These are phyloP conservation scores for Rubia peregrina DNA, from an alignment of 305 asterid species.

Conservation along the genomic window DNA sequence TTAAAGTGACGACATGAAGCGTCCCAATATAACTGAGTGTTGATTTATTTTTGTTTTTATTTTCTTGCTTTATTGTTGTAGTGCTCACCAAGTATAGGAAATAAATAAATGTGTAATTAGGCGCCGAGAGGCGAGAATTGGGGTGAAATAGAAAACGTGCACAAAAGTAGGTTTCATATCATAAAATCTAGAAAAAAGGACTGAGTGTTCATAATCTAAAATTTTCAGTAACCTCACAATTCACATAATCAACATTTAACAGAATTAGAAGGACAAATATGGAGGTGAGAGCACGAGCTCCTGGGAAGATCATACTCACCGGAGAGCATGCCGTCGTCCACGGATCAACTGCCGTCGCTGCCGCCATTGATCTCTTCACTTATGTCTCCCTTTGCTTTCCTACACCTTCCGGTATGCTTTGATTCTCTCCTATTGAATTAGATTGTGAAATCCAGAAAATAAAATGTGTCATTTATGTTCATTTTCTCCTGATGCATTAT, in stretches of 20 bases:
- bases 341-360: slow-evolving; percentile 94
- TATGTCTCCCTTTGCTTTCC: slow-evolving; percentile 78
- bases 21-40: too few relatives aligned
- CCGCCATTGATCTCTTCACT: slow-evolving; percentile 88
- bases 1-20: too few relatives aligned
- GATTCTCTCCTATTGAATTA: background rate
- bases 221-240: background rate
- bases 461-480: background rate
- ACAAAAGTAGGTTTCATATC: background rate
- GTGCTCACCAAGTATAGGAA: too few relatives aligned
- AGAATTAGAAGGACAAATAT: slow-evolving; percentile 18
- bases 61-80: too few relatives aligned
- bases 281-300: slow-evolving; percentile 98
- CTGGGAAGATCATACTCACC: slow-evolving; percentile 86
- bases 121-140: background rate
- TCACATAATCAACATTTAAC: background rate
- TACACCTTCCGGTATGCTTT: slow-evolving; percentile 54
- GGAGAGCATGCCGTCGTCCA: slow-evolving; percentile 99
- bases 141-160: background rate
- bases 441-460: background rate
- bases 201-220: background rate
- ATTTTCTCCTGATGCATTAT: background rate
- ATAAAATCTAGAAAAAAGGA: background rate
- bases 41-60: too few relatives aligned
- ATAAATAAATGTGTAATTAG: background rate